These are phyloP conservation scores for Calendula officinalis DNA, from an alignment of 129 eudicot species.

Conservation along the genomic window DNA sequence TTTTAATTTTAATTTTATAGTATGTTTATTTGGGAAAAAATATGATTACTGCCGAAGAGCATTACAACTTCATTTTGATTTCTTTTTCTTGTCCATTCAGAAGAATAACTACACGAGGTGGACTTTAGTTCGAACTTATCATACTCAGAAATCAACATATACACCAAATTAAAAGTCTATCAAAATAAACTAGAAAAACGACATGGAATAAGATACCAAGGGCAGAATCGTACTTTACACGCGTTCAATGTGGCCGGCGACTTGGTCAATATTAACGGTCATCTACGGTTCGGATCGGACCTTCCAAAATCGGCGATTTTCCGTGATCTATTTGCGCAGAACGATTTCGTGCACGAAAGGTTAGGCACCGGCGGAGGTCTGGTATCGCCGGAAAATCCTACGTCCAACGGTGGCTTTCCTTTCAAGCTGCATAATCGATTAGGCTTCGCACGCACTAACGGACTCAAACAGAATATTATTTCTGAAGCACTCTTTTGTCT, in stretches of 20 bases:
- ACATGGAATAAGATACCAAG: constrained; percentile 4
- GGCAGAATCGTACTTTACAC: constrained; percentile 33
- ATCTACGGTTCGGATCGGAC: constrained; percentile 48
- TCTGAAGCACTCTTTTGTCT: constrained; percentile 33
- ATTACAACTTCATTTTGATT: no score
- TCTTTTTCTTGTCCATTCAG: no score
- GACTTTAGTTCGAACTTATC: no score
- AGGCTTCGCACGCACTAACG: constrained; percentile 66
- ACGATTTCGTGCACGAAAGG: constrained; percentile 42
- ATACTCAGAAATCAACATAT: not conserved
- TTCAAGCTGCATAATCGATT: constrained; percentile 49
- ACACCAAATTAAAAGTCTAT: constrained; percentile 3
- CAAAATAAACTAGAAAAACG: not conserved
- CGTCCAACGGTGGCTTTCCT: constrained; percentile 43
- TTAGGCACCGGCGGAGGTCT: constrained; percentile 47
- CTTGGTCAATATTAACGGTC: constrained; percentile 42
- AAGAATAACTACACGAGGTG: no score
- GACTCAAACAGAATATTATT: constrained; percentile 54
- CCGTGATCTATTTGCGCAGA: constrained; percentile 60
- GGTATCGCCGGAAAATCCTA: constrained; percentile 35
- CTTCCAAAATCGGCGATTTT: constrained; percentile 76
- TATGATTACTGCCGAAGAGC: no score
- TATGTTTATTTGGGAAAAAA: no score
- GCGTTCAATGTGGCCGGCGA: constrained; percentile 16
- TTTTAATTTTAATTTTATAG: no score